phyloP scores from a whole-genome alignment of 257 asterid genomes.

The Nicotiana benthamiana region DNA sequence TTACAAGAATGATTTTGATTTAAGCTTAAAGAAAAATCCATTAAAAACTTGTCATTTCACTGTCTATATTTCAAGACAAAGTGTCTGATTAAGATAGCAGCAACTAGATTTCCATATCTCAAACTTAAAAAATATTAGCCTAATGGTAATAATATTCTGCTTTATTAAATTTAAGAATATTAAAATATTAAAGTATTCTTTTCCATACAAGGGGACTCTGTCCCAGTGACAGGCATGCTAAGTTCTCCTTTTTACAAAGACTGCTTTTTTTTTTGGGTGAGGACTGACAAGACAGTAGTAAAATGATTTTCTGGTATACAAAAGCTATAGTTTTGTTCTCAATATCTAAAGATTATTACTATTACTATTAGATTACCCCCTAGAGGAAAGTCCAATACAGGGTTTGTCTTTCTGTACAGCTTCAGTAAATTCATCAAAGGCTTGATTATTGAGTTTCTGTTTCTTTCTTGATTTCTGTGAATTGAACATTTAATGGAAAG shows the following conservation, averaged over 20 bases:
- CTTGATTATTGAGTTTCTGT: slow-evolving; percentile 5
- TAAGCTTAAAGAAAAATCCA: background rate
- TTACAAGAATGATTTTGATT: background rate
- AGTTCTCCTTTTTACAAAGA: slow-evolving; percentile 47
- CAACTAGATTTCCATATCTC: background rate
- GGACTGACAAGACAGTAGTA: slow-evolving; percentile 26
- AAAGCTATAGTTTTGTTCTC: slow-evolving; percentile 23
- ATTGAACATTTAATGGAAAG: slow-evolving; percentile 19
- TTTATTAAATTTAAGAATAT: background rate
- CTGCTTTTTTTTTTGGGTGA: slow-evolving; percentile 28
- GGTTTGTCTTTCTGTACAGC: slow-evolving; percentile 1
- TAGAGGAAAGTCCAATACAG: slow-evolving; percentile 5
- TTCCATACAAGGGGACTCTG: slow-evolving; percentile 51
- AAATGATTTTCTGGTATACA: slow-evolving; percentile 34
- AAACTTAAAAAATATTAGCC: background rate
- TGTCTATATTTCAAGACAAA: background rate
- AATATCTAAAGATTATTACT: slow-evolving; percentile 5
- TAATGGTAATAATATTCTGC: background rate
- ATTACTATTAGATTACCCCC: slow-evolving; percentile 9
- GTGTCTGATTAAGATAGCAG: slow-evolving; percentile 2
- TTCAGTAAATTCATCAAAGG: slow-evolving; percentile 4
- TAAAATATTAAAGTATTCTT: slow-evolving; percentile 20
- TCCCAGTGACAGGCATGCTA: slow-evolving; percentile 81
- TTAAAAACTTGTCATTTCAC: background rate
- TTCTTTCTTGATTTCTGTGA: slow-evolving; percentile 6